These are phyloP conservation scores for Myxozyma vanderwaltii DNA, from an alignment of 805 yeast genomes.

Conservation along the genomic window DNA sequence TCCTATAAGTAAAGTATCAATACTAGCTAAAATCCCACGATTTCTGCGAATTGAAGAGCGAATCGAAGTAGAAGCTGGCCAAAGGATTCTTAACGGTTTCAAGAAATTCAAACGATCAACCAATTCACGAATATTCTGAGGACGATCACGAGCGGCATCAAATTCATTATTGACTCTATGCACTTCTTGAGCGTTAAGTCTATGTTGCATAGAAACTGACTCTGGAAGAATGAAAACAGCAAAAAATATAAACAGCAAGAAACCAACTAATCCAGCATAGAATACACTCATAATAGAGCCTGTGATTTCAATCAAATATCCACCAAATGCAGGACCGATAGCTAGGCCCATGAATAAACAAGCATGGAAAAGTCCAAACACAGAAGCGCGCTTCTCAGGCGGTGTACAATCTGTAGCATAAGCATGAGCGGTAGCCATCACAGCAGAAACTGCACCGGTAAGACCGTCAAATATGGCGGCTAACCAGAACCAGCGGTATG, in stretches of 20 bases:
- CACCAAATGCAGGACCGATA: slow-evolving; percentile 37
- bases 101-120: slow-evolving; percentile 27
- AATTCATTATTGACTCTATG: slow-evolving; percentile 12
- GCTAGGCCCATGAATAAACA: slow-evolving; percentile 38
- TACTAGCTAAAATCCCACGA: slow-evolving; percentile 16
- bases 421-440: slow-evolving; percentile 62
- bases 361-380: slow-evolving; percentile 39
- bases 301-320: slow-evolving; percentile 30
- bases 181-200: slow-evolving; percentile 25
- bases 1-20: slow-evolving; percentile 31
- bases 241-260: slow-evolving; percentile 12
- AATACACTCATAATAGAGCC: slow-evolving; percentile 20
- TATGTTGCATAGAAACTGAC: slow-evolving; percentile 26
- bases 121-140: slow-evolving; percentile 1
- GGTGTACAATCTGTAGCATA: slow-evolving; percentile 76
- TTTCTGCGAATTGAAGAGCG: slow-evolving; percentile 16
- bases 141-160: slow-evolving; percentile 8
- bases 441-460: slow-evolving; percentile 65
- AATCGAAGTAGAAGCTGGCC: slow-evolving; percentile 18
- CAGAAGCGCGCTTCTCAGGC: slow-evolving; percentile 52
- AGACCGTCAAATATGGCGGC: slow-evolving; percentile 51
- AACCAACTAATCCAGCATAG: slow-evolving; percentile 9
- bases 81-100: slow-evolving; percentile 36
- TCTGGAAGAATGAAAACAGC: slow-evolving; percentile 28
- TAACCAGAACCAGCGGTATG: slow-evolving; percentile 45